Base-by-base conservation (phyloP, 257 asterid species). In the Apocynum venetum region DNA sequence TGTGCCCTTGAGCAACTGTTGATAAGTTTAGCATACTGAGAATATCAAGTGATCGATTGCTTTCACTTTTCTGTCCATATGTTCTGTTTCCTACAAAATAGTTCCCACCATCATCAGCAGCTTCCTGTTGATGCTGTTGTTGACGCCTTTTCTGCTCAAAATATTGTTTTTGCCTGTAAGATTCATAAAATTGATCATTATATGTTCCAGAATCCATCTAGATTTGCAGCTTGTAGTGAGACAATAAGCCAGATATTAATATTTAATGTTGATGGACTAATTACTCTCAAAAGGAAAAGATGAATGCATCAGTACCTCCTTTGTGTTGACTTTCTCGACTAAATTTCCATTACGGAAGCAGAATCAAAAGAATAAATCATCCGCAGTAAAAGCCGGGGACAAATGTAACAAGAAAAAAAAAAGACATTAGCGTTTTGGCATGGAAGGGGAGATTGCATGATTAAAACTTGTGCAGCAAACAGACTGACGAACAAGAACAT, bases 131-230 rank as follows among this genome's bases (percentile, higher is more conserved):
- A 76, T 83, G 92, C 66, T 77, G 88, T 80, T 85, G 93, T 81
- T 87, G 92, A 36, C 88, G 87, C 83, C 84, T 92, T 90, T 89
- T 89, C 84, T 94, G 97, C 86, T 94, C 98, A 84, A 92, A 94
- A 73, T 91, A 94, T 64, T 91, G 97, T 60, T 85, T 91, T 87
- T 92, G 98, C 92, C 98, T 94, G 68, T 49, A 76, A 77, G 53
- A 67, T 65, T 71, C 76, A 75, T 51, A 59, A 79, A 73, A 77
- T 73, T 75, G 79, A 72, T 55, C 59, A 31, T 61, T 72, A 17
- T 43, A 61, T 17, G 46, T 36, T 69, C 41, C 35, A 60, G 69
- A 73, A 49, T 63, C 46, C 60, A 72, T 44, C 38, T 65, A 56
- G 52, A 59, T 4, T 35, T 64, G 14, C 14, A n/a, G 49, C n/a